Conservation (phyloP, 176 grass and related monocot species). For the Musa itinerans region DNA sequence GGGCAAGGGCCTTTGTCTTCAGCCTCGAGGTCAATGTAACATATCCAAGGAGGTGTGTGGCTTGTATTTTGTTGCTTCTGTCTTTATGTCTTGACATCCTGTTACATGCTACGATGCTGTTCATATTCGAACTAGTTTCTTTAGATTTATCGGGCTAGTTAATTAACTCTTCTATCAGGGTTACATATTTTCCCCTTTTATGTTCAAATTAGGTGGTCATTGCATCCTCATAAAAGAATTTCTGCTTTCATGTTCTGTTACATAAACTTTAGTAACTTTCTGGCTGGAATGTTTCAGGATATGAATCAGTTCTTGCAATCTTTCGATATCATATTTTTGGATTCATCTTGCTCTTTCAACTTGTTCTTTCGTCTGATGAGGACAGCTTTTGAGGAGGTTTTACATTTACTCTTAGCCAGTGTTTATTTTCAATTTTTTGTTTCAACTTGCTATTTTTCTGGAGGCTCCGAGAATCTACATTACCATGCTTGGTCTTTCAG, state of each 20-base stretch:
- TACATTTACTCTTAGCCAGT: neutral
- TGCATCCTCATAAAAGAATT: neutral
- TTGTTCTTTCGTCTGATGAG: constrained; percentile 60
- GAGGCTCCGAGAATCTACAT: neutral
- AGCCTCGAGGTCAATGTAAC: constrained; percentile 38
- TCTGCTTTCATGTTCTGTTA: neutral
- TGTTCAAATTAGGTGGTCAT: neutral
- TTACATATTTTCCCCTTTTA: neutral
- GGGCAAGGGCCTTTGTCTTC: constrained; percentile 63
- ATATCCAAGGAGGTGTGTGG: constrained; percentile 58
- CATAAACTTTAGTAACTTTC: constrained; percentile 17
- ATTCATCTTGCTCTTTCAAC: constrained; percentile 72
- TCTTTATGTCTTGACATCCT: neutral
- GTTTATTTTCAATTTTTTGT: neutral
- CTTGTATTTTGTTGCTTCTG: neutral
- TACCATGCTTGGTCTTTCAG: constrained; percentile 24
- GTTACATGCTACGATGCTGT: constrained; percentile 14
- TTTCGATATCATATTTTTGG: constrained; percentile 54
- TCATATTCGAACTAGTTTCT: neutral
- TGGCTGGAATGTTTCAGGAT: constrained; percentile 35
- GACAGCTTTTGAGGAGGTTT: constrained; percentile 69
- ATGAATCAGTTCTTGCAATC: constrained; percentile 46
- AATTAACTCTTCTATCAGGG: neutral
- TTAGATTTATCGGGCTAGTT: neutral
- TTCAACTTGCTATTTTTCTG: neutral